Conservation (phyloP, 495 filamentous ascomycete species). For the Xylaria palmicola region DNA sequence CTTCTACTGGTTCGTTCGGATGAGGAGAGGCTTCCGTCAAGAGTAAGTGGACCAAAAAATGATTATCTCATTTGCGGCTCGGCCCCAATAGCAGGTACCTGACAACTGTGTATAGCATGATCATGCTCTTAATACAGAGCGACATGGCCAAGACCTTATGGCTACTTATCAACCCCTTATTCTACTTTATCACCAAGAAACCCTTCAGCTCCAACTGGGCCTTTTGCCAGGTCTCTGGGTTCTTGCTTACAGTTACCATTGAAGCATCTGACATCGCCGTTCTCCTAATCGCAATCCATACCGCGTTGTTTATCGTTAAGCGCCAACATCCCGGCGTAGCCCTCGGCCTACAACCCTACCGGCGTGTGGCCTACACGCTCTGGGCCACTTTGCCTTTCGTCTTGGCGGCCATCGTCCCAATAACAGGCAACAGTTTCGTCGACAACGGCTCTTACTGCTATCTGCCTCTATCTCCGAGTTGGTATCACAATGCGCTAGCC, state of each 20-base stretch:
- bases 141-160: slow-evolving; percentile 67
- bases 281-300: slow-evolving; percentile 69
- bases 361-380: slow-evolving; percentile 51
- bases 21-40: slow-evolving; percentile 72
- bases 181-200: slow-evolving; percentile 40
- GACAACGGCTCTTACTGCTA: slow-evolving; percentile 65
- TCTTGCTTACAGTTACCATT: slow-evolving; percentile 60
- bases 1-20: slow-evolving; percentile 72
- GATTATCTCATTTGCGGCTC: neutral
- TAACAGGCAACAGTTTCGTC: slow-evolving; percentile 53
- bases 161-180: slow-evolving; percentile 61
- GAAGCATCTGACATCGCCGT: slow-evolving; percentile 69
- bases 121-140: slow-evolving; percentile 68
- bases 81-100: neutral
- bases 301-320: slow-evolving; percentile 64
- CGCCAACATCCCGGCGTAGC: slow-evolving; percentile 41
- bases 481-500: slow-evolving; percentile 63
- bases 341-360: slow-evolving; percentile 63
- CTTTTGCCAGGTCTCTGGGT: slow-evolving; percentile 69
- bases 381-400: slow-evolving; percentile 58
- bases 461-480: slow-evolving; percentile 59
- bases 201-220: slow-evolving; percentile 46
- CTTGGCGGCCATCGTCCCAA: slow-evolving; percentile 62
- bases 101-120: slow-evolving; percentile 51
- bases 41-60: slow-evolving; percentile 51